Percentiles rank a stretch among this genome's conserved stretches.
Evolutionary conservation across 805 yeast species (phyloP).

Genomic region (Kodamaea restingae): DNA sequence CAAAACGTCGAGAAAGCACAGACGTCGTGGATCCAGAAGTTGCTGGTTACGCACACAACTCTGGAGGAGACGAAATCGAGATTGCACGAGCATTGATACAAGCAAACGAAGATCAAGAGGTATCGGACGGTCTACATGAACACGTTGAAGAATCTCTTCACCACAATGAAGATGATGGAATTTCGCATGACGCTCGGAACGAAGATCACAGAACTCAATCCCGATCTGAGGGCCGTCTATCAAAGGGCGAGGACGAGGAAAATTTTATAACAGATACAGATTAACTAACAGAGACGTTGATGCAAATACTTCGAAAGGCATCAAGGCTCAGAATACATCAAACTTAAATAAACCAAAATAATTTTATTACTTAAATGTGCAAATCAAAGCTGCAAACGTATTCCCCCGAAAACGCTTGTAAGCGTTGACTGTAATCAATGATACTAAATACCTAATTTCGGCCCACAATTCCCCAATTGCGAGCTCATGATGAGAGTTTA

Average conservation of each 20-base stretch:
- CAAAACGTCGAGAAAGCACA: constrained; percentile 15
- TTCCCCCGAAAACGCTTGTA: constrained; percentile 2
- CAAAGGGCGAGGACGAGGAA: neutral
- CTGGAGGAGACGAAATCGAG: constrained; percentile 52
- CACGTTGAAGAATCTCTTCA: neutral
- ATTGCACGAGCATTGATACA: constrained; percentile 65
- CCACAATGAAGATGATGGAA: neutral
- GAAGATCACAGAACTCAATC: too few species aligned
- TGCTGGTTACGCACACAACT: constrained; percentile 37
- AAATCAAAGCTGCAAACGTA: neutral
- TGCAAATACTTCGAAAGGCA: too few species aligned
- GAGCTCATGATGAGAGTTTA: constrained; percentile 21
- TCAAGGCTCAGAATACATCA: too few species aligned
- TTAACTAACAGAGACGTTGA: neutral
- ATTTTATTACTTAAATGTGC: neutral
- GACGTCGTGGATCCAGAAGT: constrained; percentile 58
- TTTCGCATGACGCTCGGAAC: neutral
- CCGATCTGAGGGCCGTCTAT: neutral
- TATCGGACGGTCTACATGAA: neutral
- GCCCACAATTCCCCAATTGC: constrained; percentile 19
- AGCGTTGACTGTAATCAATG: neutral
- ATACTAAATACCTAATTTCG: neutral
- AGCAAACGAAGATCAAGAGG: constrained; percentile 43
- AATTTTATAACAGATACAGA: neutral
- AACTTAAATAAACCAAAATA: neutral